Evolutionary conservation across 768 basidiomycete genomes (phyloP).

Genomic region (Peribolospora baueri): DNA sequence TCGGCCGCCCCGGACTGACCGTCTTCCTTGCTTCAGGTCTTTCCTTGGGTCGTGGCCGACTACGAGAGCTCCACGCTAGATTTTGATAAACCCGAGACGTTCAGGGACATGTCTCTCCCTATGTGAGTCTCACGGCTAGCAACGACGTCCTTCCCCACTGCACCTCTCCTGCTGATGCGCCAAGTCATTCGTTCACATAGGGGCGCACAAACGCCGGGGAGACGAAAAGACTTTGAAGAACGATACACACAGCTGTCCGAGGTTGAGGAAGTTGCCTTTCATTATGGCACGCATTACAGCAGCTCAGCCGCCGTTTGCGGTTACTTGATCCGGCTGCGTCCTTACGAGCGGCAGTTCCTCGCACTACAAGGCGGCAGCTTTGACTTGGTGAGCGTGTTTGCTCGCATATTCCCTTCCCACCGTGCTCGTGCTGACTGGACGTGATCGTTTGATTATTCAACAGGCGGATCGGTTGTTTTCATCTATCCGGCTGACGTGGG

Average conservation of each 20-base stretch:
- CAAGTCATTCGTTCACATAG: too few relatives aligned
- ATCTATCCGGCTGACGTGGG: slow-evolving; percentile 50
- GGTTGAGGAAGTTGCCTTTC: slow-evolving; percentile 32
- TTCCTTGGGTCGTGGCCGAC: slow-evolving; percentile 63
- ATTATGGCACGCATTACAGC: slow-evolving; percentile 60
- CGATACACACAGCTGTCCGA: slow-evolving; percentile 51
- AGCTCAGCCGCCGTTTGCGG: slow-evolving; percentile 95
- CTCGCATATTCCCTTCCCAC: too few relatives aligned
- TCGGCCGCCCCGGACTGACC: too few relatives aligned
- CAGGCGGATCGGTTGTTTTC: slow-evolving; percentile 17
- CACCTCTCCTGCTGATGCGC: not conserved
- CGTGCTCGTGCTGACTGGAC: too few relatives aligned
- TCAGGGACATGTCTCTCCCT: slow-evolving; percentile 44
- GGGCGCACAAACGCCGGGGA: slow-evolving; percentile 40
- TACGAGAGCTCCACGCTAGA: slow-evolving; percentile 24
- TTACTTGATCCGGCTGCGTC: slow-evolving; percentile 66
- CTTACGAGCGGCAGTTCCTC: slow-evolving; percentile 73
- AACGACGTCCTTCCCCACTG: not conserved
- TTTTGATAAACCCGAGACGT: slow-evolving; percentile 11
- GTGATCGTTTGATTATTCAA: too few relatives aligned
- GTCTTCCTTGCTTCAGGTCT: slow-evolving; percentile 15
- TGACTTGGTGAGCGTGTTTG: slow-evolving; percentile 40
- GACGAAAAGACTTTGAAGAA: slow-evolving; percentile 47
- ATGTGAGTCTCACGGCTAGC: slow-evolving; percentile 33
- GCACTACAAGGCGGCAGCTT: slow-evolving; percentile 62